Evolutionary conservation across 352 stramenopile species (phyloP).

Genomic region (Globisporangium viniferum): DNA sequence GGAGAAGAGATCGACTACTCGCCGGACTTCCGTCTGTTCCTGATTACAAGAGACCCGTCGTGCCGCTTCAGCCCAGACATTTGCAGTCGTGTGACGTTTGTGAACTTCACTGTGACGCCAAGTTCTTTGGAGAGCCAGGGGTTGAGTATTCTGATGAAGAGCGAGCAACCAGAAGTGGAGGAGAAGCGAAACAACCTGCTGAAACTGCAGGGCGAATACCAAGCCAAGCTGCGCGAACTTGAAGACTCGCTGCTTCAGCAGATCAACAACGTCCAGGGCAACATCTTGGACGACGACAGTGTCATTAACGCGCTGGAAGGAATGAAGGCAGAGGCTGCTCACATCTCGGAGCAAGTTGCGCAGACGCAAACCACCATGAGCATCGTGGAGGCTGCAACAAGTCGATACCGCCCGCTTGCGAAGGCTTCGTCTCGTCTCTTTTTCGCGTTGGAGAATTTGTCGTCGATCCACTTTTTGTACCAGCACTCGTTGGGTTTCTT

Average conservation of each 20-base stretch:
- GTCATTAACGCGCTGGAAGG: conserved; percentile 98
- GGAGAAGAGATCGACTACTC: conserved; percentile 99
- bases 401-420: conserved; percentile 95
- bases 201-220: conserved; percentile 98
- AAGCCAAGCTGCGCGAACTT: conserved; percentile 94
- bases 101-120: conserved; percentile 99
- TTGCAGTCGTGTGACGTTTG: conserved; percentile 97
- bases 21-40: conserved; percentile 97
- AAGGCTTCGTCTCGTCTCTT: conserved; percentile 86
- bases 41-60: conserved; percentile 97
- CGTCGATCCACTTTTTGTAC: conserved; percentile 98
- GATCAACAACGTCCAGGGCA: conserved; percentile 98
- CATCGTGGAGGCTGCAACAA: conserved; percentile 88
- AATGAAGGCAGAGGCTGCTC: conserved; percentile 96
- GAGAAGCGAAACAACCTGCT: conserved; percentile 94
- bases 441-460: conserved; percentile 93
- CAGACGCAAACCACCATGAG: conserved; percentile 83
- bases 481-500: conserved; percentile 99
- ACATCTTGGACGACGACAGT: conserved; percentile 98
- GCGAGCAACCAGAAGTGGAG: conserved; percentile 97
- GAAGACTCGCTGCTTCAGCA: conserved; percentile 98
- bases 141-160: conserved; percentile 94
- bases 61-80: conserved; percentile 98
- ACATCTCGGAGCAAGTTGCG: conserved; percentile 92
- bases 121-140: conserved; percentile 97